Percentiles rank a stretch among this genome's conserved stretches.
Conservation (phyloP, 139 green algal species). For the Tetradesmus obliquus region DNA sequence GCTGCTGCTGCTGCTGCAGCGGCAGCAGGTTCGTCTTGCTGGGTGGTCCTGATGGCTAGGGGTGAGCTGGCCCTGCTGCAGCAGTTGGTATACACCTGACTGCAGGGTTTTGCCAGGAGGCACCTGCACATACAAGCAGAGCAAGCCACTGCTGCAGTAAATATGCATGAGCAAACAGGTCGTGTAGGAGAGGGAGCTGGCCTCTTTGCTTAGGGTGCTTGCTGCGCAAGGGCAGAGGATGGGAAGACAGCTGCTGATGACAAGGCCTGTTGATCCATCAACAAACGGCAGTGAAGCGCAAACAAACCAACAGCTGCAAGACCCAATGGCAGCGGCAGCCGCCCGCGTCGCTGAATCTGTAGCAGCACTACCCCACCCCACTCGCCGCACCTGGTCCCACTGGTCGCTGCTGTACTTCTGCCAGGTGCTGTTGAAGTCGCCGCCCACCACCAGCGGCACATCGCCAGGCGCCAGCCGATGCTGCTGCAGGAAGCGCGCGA, state of each 20-base stretch:
- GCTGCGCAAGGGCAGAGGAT: too few relatives aligned
- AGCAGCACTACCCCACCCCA: not conserved
- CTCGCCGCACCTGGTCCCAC: constrained; percentile 22
- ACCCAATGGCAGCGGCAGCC: not conserved
- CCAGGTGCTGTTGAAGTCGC: constrained; percentile 63
- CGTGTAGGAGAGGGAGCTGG: too few relatives aligned
- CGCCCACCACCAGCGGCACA: constrained; percentile 54
- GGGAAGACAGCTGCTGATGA: too few relatives aligned
- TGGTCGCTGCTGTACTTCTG: constrained; percentile 25
- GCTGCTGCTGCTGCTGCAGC: constrained; percentile 22
- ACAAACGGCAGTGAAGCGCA: too few relatives aligned
- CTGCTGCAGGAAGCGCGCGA: constrained; percentile 36
- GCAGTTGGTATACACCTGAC: constrained; percentile 59
- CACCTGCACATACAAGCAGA: not conserved
- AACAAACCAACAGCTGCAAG: too few relatives aligned
- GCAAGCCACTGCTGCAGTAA: too few relatives aligned
- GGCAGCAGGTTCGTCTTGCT: not conserved
- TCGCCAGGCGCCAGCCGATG: not conserved
- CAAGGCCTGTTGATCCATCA: too few relatives aligned
- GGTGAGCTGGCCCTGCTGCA: constrained; percentile 47
- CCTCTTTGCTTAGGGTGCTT: too few relatives aligned
- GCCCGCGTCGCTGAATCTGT: not conserved
- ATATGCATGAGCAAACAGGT: too few relatives aligned
- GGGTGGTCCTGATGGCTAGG: constrained; percentile 35
- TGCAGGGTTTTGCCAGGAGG: not conserved